These are phyloP conservation scores for Cutaneotrichosporon daszewskae DNA, from an alignment of 1,284 basidiomycete genomes.

Conservation along the genomic window DNA sequence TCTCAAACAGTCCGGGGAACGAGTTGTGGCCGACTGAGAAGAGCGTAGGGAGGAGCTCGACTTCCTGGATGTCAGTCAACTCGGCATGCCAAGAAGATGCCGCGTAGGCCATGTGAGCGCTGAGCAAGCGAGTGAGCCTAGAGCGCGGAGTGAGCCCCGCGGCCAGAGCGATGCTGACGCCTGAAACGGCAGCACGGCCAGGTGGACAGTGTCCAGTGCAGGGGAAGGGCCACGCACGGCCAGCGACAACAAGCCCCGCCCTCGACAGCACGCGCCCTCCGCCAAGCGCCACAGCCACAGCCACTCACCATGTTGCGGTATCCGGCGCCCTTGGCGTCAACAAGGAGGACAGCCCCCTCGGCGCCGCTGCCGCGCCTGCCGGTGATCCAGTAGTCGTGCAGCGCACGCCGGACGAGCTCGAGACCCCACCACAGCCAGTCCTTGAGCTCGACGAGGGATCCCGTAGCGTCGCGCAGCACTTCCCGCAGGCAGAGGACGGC, in stretches of 20 bases:
- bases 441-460: slow-evolving; percentile 36
- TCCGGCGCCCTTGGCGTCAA: slow-evolving; percentile 42
- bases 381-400: slow-evolving; percentile 35
- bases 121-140: too few relatives aligned
- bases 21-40: slow-evolving; percentile 39
- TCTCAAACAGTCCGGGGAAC: slow-evolving; percentile 45
- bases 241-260: too few relatives aligned
- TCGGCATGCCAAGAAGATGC: too few relatives aligned
- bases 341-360: slow-evolving; percentile 37
- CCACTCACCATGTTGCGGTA: slow-evolving; percentile 45
- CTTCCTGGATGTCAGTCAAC: slow-evolving; percentile 32
- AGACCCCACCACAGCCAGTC: slow-evolving; percentile 44
- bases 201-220: too few relatives aligned
- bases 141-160: too few relatives aligned
- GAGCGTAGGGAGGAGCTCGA: slow-evolving; percentile 44
- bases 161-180: too few relatives aligned
- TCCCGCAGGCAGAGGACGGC: slow-evolving; percentile 37
- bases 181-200: too few relatives aligned
- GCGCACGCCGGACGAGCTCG: slow-evolving; percentile 32
- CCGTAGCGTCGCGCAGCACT: slow-evolving; percentile 32
- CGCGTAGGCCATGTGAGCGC: background rate
- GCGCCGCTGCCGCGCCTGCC: slow-evolving; percentile 23
- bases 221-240: too few relatives aligned
- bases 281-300: too few relatives aligned
- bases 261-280: too few relatives aligned